A percentile compares a stretch with the other conserved stretches of the same genome.
Conservation (phyloP, 2,329 filamentous ascomycete genomes). For the Aspergillus ruber region DNA sequence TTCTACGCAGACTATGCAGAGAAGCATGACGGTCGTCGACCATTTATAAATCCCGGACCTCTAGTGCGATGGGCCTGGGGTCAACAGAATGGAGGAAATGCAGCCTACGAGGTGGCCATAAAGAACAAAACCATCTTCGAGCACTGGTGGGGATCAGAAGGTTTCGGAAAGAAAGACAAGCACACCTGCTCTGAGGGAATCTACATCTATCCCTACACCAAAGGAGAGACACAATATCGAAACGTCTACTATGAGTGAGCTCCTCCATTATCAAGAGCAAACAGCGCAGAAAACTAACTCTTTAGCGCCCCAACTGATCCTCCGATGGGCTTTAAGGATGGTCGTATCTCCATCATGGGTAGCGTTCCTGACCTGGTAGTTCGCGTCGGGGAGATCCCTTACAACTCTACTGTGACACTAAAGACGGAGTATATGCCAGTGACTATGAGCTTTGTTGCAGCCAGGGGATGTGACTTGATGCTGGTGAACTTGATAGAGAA, state of each 20-base stretch:
- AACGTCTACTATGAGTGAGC: too few relatives aligned
- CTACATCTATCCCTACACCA: slow-evolving; percentile 21
- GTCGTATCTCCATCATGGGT: slow-evolving; percentile 23
- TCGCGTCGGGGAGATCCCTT: slow-evolving; percentile 37
- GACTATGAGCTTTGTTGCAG: slow-evolving; percentile 51
- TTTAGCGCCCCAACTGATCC: slow-evolving; percentile 39
- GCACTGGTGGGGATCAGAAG: slow-evolving; percentile 27
- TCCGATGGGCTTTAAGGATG: slow-evolving; percentile 42
- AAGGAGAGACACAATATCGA: slow-evolving; percentile 21
- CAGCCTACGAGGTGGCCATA: slow-evolving; percentile 39
- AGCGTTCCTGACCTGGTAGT: slow-evolving; percentile 40
- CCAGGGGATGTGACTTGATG: slow-evolving; percentile 56
- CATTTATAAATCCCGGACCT: slow-evolving; percentile 47
- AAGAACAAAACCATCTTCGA: slow-evolving; percentile 47
- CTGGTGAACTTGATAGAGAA: slow-evolving; percentile 50
- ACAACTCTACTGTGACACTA: slow-evolving; percentile 26
- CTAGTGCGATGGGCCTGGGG: slow-evolving; percentile 45
- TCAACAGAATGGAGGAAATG: slow-evolving; percentile 4
- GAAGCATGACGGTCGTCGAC: slow-evolving; percentile 38
- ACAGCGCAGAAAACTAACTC: neutral
- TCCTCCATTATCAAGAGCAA: too few relatives aligned
- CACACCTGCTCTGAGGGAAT: slow-evolving; percentile 1
- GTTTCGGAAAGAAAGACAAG: too few relatives aligned
- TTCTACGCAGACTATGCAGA: slow-evolving; percentile 48
- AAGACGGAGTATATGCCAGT: slow-evolving; percentile 52